Conservation (phyloP, 2,329 filamentous ascomycete species). For the Didymella sp. region DNA sequence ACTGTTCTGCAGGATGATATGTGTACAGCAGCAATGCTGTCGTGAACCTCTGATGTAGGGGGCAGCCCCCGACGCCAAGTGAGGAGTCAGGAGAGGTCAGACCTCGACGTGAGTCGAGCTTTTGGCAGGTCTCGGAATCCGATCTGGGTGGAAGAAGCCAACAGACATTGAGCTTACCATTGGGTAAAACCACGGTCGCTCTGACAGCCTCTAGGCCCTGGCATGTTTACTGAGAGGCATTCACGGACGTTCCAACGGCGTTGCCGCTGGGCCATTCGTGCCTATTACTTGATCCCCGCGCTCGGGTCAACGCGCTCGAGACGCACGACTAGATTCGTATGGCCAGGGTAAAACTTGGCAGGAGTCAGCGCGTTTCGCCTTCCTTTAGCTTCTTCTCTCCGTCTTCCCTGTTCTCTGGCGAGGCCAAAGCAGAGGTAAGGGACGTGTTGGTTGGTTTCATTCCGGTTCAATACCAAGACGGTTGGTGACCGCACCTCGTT, state of each 20-base stretch:
- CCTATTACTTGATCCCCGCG: background rate
- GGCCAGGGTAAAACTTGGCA: constrained; percentile 5
- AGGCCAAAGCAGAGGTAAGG: background rate
- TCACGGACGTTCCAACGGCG: constrained; percentile 11
- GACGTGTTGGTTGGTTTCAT: background rate
- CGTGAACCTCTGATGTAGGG: constrained; percentile 38
- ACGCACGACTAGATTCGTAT: constrained; percentile 1
- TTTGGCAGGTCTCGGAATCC: constrained; percentile 31
- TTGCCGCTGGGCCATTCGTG: constrained; percentile 5
- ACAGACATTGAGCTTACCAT: constrained; percentile 38
- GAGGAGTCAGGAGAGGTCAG: constrained; percentile 33
- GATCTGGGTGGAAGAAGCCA: constrained; percentile 42
- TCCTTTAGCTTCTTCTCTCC: constrained; percentile 10
- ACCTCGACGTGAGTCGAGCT: constrained; percentile 29
- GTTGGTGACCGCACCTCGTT: constrained; percentile 12
- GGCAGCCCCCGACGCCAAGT: constrained; percentile 33
- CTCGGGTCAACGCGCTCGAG: constrained; percentile 6
- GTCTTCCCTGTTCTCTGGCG: background rate
- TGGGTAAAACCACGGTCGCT: constrained; percentile 10
- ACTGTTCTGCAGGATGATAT: background rate
- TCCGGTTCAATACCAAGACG: background rate
- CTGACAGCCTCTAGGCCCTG: constrained; percentile 42
- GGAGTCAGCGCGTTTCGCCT: background rate
- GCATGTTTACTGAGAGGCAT: constrained; percentile 42
- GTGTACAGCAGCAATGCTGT: constrained; percentile 2